phyloP scores from a whole-genome alignment of 164 flowering plant genomes.

The Saururus chinensis region DNA sequence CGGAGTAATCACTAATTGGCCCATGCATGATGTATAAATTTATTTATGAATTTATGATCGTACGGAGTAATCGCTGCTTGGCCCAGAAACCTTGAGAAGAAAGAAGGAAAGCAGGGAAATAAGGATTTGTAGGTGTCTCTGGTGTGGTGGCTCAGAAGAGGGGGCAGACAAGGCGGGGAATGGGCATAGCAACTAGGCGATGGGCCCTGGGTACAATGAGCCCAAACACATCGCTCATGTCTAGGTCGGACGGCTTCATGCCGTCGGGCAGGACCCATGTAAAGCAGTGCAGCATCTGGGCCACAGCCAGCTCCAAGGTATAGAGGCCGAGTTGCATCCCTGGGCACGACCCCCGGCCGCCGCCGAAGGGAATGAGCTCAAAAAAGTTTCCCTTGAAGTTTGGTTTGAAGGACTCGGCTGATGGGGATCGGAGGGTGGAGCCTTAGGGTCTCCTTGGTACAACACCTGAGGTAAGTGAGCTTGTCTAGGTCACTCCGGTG shows the following conservation, averaged over 20 bases:
- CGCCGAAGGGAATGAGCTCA: neutral
- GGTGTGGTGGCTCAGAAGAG: constrained; percentile 5
- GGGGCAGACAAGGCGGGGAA: constrained; percentile 31
- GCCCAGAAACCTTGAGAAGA: no score
- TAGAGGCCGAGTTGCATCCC: constrained; percentile 74
- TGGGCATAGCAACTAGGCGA: constrained; percentile 57
- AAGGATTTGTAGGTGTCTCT: no score
- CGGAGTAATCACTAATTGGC: no score
- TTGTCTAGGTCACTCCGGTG: constrained; percentile 61
- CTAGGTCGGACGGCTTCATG: constrained; percentile 69
- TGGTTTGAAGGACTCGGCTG: constrained; percentile 48
- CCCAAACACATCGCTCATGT: constrained; percentile 73
- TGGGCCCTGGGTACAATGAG: constrained; percentile 62
- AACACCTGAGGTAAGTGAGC: constrained; percentile 41
- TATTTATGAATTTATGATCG: no score
- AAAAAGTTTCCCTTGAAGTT: neutral
- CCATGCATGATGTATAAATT: no score
- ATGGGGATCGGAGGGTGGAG: constrained; percentile 89
- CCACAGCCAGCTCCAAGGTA: constrained; percentile 54
- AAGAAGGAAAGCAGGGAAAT: no score
- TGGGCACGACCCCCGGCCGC: constrained; percentile 58
- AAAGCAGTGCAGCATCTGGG: constrained; percentile 57
- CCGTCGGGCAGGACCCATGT: constrained; percentile 75
- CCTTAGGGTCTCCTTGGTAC: constrained; percentile 53
- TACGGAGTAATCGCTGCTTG: no score